Conservation (phyloP, 345 rosid genomes). For the Brassica carinata region DNA sequence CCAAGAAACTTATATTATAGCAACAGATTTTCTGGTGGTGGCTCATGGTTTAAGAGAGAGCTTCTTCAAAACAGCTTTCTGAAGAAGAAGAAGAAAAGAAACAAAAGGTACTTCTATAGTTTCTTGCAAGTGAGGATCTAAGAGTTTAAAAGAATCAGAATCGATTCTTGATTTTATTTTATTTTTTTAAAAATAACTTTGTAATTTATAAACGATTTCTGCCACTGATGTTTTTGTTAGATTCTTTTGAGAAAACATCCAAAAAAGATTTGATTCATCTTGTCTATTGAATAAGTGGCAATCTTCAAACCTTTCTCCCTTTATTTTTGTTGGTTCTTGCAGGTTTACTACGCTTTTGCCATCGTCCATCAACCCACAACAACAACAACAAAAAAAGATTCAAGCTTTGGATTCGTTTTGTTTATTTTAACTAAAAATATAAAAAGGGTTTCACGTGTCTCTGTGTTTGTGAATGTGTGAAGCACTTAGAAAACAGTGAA, state of each 20-base stretch:
- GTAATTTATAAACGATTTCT: constrained; percentile 3
- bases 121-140: neutral
- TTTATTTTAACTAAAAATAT: constrained; percentile 6
- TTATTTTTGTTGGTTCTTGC: constrained; percentile 39
- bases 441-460: constrained; percentile 36
- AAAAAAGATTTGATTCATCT: constrained; percentile 46
- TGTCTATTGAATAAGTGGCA: constrained; percentile 55
- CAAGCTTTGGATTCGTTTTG: constrained; percentile 41
- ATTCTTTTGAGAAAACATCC: constrained; percentile 42
- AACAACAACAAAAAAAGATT: neutral
- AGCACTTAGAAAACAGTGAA: constrained; percentile 46
- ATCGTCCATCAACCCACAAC: constrained; percentile 14
- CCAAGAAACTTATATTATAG: constrained; percentile 8
- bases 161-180: neutral
- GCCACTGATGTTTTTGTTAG: constrained; percentile 43
- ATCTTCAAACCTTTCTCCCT: constrained; percentile 41
- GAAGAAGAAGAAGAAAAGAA: neutral
- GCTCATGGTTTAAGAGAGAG: neutral
- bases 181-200: neutral
- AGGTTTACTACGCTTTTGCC: constrained; percentile 15
- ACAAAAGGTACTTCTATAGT: neutral
- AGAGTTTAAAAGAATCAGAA: constrained; percentile 21
- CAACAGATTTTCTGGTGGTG: neutral
- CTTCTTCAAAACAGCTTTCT: neutral
- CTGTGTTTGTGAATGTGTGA: constrained; percentile 46